Evolutionary conservation across 1,284 basidiomycete genomes (phyloP), one percentile per base, ranked within the genome.

Genomic region (Microbotryomycetes sp.): DNA sequence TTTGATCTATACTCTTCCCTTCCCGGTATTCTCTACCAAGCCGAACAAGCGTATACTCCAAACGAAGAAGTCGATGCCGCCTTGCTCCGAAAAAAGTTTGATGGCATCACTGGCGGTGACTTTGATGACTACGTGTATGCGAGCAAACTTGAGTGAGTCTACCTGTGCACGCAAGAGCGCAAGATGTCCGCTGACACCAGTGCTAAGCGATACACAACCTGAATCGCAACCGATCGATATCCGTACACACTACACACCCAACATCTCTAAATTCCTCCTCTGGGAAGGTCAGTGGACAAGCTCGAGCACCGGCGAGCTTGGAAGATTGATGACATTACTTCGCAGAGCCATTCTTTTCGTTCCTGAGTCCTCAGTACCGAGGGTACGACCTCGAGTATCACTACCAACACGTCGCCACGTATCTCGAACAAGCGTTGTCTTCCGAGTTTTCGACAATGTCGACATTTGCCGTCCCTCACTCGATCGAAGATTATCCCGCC

Each of bases 71-170:
- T 75, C 28, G 69, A 76, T 30, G 63, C 75, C 3, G 47, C 45
- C 4, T 41, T 72, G 45, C 35, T 72, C 15, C 53, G 69, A 30
- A 59, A 58, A 29, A 72, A 72, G 51, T 72, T 72, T 52, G 70
- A 66, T 68, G 74, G 71, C 1, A 71, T 76, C 26, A 62, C 67
- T 28, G 75, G 74, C 5, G 76, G 66, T 1, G 65, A 69, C 18
- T 73, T 75, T 59, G 75, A 75, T 59, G 75, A 75, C 46, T 76
- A 73, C 53, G 67, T 76, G 16, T 68, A 67, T 35, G 76, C 75
- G 11, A 72, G 70, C 49, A 69, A 72, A 18, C 63, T 76, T n/a
- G 76, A 76, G 67, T 69, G 57, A 50, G 67, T 52, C 3, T 21
- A 23, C 54, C 55, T 56, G 29, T 41, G 18, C 23, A 15, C 3